Evolutionary conservation across 75 land plant species (phyloP), one percentile per base, ranked within the genome.

Genomic region (Larix kaempferi): DNA sequence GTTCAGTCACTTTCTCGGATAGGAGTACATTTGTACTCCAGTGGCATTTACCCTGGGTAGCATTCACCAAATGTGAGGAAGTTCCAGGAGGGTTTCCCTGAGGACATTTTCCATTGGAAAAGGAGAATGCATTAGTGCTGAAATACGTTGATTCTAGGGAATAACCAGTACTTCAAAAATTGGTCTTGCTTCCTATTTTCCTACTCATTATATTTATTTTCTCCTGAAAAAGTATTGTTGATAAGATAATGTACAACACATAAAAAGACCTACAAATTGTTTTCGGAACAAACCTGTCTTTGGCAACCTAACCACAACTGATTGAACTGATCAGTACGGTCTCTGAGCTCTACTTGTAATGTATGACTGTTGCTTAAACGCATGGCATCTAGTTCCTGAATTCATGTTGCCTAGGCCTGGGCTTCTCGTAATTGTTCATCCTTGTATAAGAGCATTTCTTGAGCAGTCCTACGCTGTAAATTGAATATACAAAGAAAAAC

Each of bases 361-460:
- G 89, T 82, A n/a, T 88, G 92, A 64, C 87, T 85, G 0, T 83
- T 79, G 25, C 79, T 85, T 22, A 87, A 78, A 26, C 94, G 89
- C 78, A 92, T 84, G 27, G 89, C 91, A 82, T 94, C 91, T 85
- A 92, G 84, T 81, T 93, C 98, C 65, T 94, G 97, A 22, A 86
- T 88, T 59, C 97, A 87, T 67, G 95, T 73, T 57, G 91, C 80
- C 98, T 95, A 97, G 55, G 90, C 79, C 74, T 94, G 98, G 14
- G 99, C n/a, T 76, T 97, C 99, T 76, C 95, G 91, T 71, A 94
- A 73, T 60, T 92, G 98, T 64, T 91, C 90, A n/a, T n/a, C n/a
- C n/a, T n/a, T n/a, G n/a, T n/a, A n/a, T n/a, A n/a, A n/a, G n/a
- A n/a, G n/a, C n/a, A n/a, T n/a, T n/a, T n/a, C n/a, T n/a, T n/a